These are phyloP conservation scores for Bacidia rubella DNA, from an alignment of 495 filamentous ascomycete genomes.

Conservation along the genomic window DNA sequence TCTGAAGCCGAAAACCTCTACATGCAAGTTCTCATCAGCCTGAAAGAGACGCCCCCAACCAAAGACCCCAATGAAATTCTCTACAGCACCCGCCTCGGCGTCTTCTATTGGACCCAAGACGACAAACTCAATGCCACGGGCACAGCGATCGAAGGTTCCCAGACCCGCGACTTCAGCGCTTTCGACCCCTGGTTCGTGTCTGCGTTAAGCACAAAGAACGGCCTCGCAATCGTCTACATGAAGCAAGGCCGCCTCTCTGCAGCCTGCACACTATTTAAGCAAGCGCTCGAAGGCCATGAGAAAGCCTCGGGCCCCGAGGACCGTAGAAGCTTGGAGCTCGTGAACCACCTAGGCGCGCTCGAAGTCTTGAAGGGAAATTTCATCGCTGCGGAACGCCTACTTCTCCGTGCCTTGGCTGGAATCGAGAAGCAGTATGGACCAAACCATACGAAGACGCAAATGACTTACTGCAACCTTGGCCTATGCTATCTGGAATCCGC, in stretches of 20 bases:
- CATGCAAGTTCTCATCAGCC: not conserved
- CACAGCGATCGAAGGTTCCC: slow-evolving; percentile 22
- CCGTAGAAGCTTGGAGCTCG: not conserved
- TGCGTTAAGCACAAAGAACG: not conserved
- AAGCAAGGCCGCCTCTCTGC: not conserved
- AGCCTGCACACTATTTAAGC: slow-evolving; percentile 12
- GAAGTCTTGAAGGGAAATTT: not conserved
- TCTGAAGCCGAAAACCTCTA: not conserved
- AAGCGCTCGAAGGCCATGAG: slow-evolving; percentile 24
- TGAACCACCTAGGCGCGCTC: not conserved
- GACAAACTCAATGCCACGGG: slow-evolving; percentile 29
- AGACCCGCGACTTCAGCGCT: slow-evolving; percentile 24
- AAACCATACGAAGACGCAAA: not conserved
- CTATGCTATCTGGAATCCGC: not conserved
- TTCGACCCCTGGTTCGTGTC: slow-evolving; percentile 23
- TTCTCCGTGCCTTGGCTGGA: not conserved
- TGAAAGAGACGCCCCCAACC: not conserved
- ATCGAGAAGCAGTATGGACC: not conserved
- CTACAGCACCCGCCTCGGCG: slow-evolving; percentile 35
- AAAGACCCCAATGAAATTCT: slow-evolving; percentile 21
- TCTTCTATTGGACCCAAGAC: slow-evolving; percentile 32
- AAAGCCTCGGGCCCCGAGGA: slow-evolving; percentile 25
- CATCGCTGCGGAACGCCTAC: not conserved
- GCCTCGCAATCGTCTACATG: not conserved
- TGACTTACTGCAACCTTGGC: not conserved